phyloP scores from a whole-genome alignment of 768 basidiomycete genomes.

The Royoungia palumana region DNA sequence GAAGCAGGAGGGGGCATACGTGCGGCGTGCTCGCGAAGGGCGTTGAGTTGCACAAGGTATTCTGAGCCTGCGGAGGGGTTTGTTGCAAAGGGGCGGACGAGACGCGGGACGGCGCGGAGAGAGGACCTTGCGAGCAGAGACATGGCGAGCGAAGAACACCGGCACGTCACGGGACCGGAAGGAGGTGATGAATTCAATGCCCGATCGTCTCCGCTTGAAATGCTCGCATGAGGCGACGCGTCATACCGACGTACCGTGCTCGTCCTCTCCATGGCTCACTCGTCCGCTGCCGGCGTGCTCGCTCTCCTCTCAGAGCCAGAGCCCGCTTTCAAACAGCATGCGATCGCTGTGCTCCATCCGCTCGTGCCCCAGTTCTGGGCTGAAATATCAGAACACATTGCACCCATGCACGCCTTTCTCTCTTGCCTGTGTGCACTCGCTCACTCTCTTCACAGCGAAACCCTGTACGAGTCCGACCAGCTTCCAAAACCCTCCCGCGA shows the following conservation, averaged over 20 bases:
- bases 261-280: no score
- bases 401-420: conserved; percentile 65
- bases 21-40: conserved; percentile 62
- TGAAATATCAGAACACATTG: conserved; percentile 94
- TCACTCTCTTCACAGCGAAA: conserved; percentile 56
- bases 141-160: conserved; percentile 33
- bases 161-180: conserved; percentile 35
- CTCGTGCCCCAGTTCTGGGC: conserved; percentile 97
- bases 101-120: conserved; percentile 42
- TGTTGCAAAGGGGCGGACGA: conserved; percentile 36
- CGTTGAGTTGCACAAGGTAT: conserved; percentile 52
- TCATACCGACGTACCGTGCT: conserved; percentile 18
- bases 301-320: conserved; percentile 90
- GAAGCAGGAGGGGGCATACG: conserved; percentile 37
- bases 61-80: conserved; percentile 36
- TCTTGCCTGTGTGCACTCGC: conserved; percentile 9
- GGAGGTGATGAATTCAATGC: conserved; percentile 14
- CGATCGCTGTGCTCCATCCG: conserved; percentile 74
- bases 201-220: conserved; percentile 32
- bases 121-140: conserved; percentile 48
- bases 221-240: conserved; percentile 47
- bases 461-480: conserved; percentile 80
- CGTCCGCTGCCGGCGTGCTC: conserved; percentile 86
- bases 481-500: conserved; percentile 72
- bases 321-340: conserved; percentile 84